Evolutionary conservation across 192 early-diverging fungal genomes (phyloP).

Genomic region (Linnemannia exigua): DNA sequence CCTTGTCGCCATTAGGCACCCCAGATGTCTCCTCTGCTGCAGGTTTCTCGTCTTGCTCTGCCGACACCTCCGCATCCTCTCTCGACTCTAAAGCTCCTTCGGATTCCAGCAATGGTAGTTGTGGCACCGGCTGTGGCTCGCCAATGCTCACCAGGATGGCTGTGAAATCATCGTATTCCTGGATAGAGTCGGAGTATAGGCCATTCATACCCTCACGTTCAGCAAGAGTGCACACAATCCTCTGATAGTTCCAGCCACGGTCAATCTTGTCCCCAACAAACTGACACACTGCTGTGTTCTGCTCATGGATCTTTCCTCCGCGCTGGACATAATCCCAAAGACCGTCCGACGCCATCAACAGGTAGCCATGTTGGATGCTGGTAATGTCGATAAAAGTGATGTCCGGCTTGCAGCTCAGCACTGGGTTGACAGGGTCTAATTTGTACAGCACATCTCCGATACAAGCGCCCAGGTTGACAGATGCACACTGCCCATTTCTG

Average conservation of each 20-base stretch:
- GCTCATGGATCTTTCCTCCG: constrained; percentile 61
- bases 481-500: constrained; percentile 51
- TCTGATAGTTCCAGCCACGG: constrained; percentile 61
- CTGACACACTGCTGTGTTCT: constrained; percentile 65
- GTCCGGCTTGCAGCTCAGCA: constrained; percentile 66
- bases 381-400: constrained; percentile 64
- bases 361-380: constrained; percentile 51
- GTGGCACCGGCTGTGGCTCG: constrained; percentile 1
- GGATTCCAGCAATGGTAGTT: neutral
- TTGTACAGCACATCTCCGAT: constrained; percentile 73
- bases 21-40: neutral
- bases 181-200: constrained; percentile 64
- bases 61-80: neutral
- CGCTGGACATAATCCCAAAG: constrained; percentile 69
- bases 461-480: constrained; percentile 67
- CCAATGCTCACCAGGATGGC: constrained; percentile 58
- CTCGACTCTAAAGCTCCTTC: neutral
- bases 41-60: neutral
- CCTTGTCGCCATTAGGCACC: neutral
- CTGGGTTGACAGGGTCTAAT: constrained; percentile 59
- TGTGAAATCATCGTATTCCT: constrained; percentile 72
- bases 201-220: constrained; percentile 64
- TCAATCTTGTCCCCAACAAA: constrained; percentile 65
- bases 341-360: constrained; percentile 71
- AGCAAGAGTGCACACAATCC: constrained; percentile 61